Evolutionary conservation across 1,284 basidiomycete species (phyloP).

Genomic region (Puccinia hordei): DNA sequence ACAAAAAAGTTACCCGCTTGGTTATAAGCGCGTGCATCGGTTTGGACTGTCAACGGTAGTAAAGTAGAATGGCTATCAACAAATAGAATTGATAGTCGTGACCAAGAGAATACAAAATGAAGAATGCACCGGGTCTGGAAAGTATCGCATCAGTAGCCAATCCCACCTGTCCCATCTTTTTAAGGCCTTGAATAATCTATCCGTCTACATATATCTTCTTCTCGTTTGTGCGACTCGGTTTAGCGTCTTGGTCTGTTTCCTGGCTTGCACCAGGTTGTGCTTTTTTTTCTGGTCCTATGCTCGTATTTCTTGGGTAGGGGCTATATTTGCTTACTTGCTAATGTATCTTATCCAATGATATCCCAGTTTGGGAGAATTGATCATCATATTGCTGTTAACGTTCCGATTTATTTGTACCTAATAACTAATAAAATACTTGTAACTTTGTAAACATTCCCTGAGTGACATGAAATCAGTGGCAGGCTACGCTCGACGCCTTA

Average conservation of each 20-base stretch:
- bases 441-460: background rate
- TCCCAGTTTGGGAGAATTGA: background rate
- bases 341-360: background rate
- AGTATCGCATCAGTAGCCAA: background rate
- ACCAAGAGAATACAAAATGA: background rate
- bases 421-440: background rate
- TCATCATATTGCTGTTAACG: background rate
- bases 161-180: background rate
- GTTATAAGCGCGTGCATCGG: background rate
- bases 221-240: background rate
- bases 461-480: background rate
- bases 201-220: background rate
- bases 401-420: background rate
- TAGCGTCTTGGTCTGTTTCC: background rate
- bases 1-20: background rate
- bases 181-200: background rate
- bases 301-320: too few species aligned
- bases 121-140: slow-evolving; percentile 1
- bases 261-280: too few species aligned
- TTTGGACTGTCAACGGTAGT: background rate
- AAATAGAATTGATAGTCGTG: background rate
- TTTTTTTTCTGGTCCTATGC: background rate
- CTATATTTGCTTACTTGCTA: background rate
- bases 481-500: too few species aligned
- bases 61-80: background rate